phyloP scores from a whole-genome alignment of 106 monocot species.

The Dendrobium catenatum region DNA sequence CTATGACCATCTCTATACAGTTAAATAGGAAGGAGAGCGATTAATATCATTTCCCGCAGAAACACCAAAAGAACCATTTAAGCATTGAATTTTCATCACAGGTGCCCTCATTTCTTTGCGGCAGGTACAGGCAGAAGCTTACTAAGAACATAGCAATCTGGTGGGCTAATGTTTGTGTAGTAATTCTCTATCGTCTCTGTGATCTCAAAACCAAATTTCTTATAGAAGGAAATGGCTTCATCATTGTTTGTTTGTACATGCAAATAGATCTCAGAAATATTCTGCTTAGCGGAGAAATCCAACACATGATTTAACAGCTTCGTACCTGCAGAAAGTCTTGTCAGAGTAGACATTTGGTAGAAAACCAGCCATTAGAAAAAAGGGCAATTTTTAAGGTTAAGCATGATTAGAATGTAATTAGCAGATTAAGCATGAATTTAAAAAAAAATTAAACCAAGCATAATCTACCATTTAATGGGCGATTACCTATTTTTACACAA shows the following conservation, averaged over 20 bases:
- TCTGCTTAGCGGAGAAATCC: constrained; percentile 64
- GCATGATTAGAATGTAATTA: too few relatives aligned
- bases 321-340: constrained; percentile 47
- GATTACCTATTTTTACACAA: too few relatives aligned
- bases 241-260: constrained; percentile 97
- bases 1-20: background rate
- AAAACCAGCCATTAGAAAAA: background rate
- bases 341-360: background rate
- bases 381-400: too few relatives aligned
- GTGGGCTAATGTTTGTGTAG: constrained; percentile 82
- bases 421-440: too few relatives aligned
- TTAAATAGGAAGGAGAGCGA: background rate
- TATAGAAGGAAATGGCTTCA: constrained; percentile 84
- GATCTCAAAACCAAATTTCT: constrained; percentile 93
- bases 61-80: background rate
- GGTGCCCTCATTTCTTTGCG: constrained; percentile 54
- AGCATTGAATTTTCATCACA: background rate
- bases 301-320: constrained; percentile 74
- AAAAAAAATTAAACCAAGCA: too few relatives aligned
- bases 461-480: too few relatives aligned
- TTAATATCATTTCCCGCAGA: background rate
- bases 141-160: constrained; percentile 84
- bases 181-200: constrained; percentile 87
- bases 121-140: constrained; percentile 37
- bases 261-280: constrained; percentile 82